Evolutionary conservation across 768 basidiomycete species (phyloP).

Genomic region (Rubroboletus pulcherrimus): DNA sequence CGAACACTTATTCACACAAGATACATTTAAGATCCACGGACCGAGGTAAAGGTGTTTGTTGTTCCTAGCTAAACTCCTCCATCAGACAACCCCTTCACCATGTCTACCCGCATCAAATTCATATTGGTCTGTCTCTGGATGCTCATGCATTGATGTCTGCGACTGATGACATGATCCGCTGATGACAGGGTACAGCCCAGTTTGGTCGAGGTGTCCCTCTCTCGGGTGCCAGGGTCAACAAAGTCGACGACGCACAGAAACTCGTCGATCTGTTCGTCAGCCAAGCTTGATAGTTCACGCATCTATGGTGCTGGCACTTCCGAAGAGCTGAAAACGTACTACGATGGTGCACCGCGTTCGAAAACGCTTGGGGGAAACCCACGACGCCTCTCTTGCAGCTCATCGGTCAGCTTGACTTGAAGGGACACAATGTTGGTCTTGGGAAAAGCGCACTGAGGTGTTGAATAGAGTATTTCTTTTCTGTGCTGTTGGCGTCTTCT

Average conservation of each 20-base stretch:
- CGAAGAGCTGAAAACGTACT: slow-evolving; percentile 6
- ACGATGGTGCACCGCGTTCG: not conserved
- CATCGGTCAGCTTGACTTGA: slow-evolving; percentile 13
- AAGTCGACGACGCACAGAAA: slow-evolving; percentile 15
- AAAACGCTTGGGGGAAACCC: no score
- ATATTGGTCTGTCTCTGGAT: not conserved
- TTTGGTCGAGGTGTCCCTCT: slow-evolving; percentile 13
- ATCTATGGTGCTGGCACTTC: slow-evolving; percentile 12
- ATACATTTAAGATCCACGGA: no score
- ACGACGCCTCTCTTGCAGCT: not conserved
- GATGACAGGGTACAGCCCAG: slow-evolving; percentile 11
- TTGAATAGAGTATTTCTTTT: slow-evolving; percentile 30
- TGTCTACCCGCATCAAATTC: slow-evolving; percentile 7
- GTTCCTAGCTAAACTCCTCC: not conserved
- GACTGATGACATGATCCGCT: not conserved
- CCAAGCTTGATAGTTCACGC: slow-evolving; percentile 10
- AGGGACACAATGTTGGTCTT: slow-evolving; percentile 18
- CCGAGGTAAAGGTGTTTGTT: not conserved
- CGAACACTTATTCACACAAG: not conserved
- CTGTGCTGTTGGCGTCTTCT: not conserved
- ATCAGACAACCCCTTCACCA: not conserved
- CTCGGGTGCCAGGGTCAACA: slow-evolving; percentile 11
- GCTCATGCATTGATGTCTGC: not conserved
- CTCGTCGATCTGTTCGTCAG: slow-evolving; percentile 16
- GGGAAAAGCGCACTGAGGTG: not conserved